Percentiles rank a stretch among this genome's conserved stretches.
Evolutionary conservation across 1,284 basidiomycete genomes (phyloP).

Genomic region (Ceratobasidium sp.): DNA sequence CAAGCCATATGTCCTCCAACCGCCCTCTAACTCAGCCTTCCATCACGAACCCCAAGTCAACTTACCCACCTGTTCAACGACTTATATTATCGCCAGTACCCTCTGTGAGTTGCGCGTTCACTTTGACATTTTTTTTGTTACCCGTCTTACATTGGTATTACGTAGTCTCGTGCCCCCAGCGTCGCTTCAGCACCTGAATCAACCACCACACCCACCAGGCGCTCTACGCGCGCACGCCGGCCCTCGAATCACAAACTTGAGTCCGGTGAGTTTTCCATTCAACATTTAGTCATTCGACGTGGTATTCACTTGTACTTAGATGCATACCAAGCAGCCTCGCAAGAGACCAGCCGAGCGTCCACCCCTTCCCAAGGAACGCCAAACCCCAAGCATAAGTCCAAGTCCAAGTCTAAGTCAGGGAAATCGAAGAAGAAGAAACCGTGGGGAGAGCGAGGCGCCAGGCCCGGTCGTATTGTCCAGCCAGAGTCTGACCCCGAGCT

Average conservation of each 20-base stretch:
- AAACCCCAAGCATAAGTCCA: neutral
- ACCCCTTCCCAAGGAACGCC: neutral
- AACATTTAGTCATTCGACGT: neutral
- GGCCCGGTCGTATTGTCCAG: slow-evolving; percentile 1
- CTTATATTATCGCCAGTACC: too few relatives aligned
- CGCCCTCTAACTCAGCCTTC: too few relatives aligned
- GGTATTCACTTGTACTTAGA: slow-evolving; percentile 3
- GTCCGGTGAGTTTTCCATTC: slow-evolving; percentile 14
- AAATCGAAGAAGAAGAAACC: neutral
- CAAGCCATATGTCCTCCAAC: too few relatives aligned
- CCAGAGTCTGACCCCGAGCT: neutral
- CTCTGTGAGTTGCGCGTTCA: too few relatives aligned
- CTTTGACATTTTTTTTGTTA: too few relatives aligned
- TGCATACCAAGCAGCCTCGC: slow-evolving; percentile 24
- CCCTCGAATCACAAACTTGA: slow-evolving; percentile 12
- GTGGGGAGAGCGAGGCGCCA: neutral
- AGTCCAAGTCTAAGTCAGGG: too few relatives aligned
- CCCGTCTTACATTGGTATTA: too few relatives aligned
- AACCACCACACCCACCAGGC: neutral
- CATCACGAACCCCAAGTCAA: too few relatives aligned
- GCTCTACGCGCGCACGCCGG: neutral
- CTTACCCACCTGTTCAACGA: too few relatives aligned
- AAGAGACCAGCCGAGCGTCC: slow-evolving; percentile 7
- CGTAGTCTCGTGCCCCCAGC: neutral
- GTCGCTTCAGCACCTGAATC: neutral